Evolutionary conservation across 345 rosid species (phyloP), one percentile per base, ranked within the genome.

Genomic region (Camelina sativa): DNA sequence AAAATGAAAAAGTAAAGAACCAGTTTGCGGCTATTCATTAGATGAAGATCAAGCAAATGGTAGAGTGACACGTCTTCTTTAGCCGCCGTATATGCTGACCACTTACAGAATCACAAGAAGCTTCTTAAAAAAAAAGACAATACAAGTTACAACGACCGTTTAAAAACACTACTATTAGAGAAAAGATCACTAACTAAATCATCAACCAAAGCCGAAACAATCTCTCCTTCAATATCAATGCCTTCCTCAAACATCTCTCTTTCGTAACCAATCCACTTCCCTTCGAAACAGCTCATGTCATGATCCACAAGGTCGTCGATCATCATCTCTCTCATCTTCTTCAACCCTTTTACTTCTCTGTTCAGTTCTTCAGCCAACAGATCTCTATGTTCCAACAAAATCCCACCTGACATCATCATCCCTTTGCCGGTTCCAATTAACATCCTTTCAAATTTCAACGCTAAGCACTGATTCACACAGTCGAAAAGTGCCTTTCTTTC

Each of bases 221-320:
- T 84, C 55, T 86, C 82, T 63, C 54, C 78, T 73, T 86, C 93
- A 25, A 95, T 66, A 65, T 88, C 96, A 19, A 48, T 78, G 32
- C 88, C 97, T 19, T 92, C 78, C 3, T 32, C 79, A 62, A 82
- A 90, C 72, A 72, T 90, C 72, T 95, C 97, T 17, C 71, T 86
- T 77, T 90, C 89, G 58, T 84, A 92, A 60, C 86, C 90, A 48
- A 81, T 79, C 98, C 99, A 92, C 77, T 80, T 95, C 47, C 99
- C 99, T 65, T 85, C 76, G 1, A 80, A 88, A 65, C 78, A 77
- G 81, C 94, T 86, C 99, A 92, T 95, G 70, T 95, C 99, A 77
- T 88, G 85, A 81, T 89, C 90, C 40, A 95, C 97, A 64, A 95
- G 87, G 82, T 90, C 97, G 38, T 95, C 98, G 22, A 95, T 94